These are phyloP conservation scores for Cyathus striatus DNA, from an alignment of 768 basidiomycete genomes.

Conservation along the genomic window DNA sequence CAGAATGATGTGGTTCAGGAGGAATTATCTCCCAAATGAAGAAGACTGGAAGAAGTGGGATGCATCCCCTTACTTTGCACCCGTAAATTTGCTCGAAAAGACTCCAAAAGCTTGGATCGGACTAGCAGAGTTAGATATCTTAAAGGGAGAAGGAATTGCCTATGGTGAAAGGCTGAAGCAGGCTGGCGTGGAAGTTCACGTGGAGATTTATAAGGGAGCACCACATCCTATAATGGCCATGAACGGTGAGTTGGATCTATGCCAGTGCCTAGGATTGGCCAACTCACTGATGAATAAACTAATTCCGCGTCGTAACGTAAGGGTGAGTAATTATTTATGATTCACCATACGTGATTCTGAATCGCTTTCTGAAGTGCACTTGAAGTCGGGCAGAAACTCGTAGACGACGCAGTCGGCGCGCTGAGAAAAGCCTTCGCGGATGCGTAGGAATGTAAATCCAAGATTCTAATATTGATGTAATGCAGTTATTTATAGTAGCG, in stretches of 20 bases:
- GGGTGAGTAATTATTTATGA: conserved; percentile 14
- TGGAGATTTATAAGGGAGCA: conserved; percentile 53
- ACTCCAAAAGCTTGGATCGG: conserved; percentile 58
- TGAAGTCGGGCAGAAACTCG: conserved; percentile 23
- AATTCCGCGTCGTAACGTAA: conserved; percentile 2
- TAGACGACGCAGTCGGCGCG: conserved; percentile 24
- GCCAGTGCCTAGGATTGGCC: background rate
- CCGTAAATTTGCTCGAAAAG: conserved; percentile 43
- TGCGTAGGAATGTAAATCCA: background rate
- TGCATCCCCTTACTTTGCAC: conserved; percentile 67
- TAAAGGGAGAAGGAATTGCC: conserved; percentile 59
- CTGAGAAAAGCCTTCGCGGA: conserved; percentile 17
- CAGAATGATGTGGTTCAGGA: conserved; percentile 73
- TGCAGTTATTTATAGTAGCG: too few relatives aligned
- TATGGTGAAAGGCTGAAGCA: conserved; percentile 54
- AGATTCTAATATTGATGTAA: too few relatives aligned
- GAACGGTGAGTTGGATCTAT: conserved; percentile 46
- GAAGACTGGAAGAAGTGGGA: conserved; percentile 62
- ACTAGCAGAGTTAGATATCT: conserved; percentile 61
- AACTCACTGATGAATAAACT: background rate
- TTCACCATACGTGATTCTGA: background rate
- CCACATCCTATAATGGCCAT: conserved; percentile 75
- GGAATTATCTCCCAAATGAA: conserved; percentile 61
- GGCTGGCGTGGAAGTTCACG: conserved; percentile 48
- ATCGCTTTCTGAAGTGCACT: conserved; percentile 2